Conservation (phyloP, 148 eudicot genomes). For the Agrostemma githago region DNA sequence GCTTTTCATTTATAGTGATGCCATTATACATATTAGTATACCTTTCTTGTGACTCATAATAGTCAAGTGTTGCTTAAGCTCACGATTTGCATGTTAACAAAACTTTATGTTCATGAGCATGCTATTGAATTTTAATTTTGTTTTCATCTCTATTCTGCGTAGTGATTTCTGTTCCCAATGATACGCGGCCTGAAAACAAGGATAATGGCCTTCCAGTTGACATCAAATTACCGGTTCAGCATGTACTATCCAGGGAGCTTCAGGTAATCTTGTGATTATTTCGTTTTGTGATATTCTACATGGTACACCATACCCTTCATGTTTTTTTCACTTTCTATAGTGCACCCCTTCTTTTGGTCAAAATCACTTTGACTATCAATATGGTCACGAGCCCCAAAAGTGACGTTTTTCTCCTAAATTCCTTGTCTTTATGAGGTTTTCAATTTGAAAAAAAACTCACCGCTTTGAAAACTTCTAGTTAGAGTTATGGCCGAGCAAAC, state of each 20-base stretch:
- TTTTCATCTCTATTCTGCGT: conserved; percentile 8
- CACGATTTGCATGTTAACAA: background rate
- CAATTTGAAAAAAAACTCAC: no score
- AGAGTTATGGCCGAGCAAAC: no score
- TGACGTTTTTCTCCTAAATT: no score
- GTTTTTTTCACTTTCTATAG: no score
- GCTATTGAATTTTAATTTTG: background rate
- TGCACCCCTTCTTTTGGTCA: no score
- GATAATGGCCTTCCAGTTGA: conserved; percentile 57
- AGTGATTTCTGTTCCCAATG: conserved; percentile 52
- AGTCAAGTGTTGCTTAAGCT: background rate
- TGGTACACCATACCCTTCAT: no score
- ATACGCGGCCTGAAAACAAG: conserved; percentile 39
- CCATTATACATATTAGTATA: background rate
- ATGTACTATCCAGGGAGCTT: conserved; percentile 72
- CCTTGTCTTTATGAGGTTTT: no score
- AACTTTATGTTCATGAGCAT: background rate
- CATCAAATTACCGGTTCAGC: conserved; percentile 61
- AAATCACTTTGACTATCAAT: no score
- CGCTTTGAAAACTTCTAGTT: no score
- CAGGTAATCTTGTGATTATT: conserved; percentile 36
- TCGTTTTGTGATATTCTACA: no score
- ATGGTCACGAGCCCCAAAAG: no score
- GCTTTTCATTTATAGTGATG: background rate
- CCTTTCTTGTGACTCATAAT: background rate